A percentile compares a stretch with the other conserved stretches of the same genome.
phyloP scores from a whole-genome alignment of 1,284 basidiomycete genomes.

The Trichosporon sp. region DNA sequence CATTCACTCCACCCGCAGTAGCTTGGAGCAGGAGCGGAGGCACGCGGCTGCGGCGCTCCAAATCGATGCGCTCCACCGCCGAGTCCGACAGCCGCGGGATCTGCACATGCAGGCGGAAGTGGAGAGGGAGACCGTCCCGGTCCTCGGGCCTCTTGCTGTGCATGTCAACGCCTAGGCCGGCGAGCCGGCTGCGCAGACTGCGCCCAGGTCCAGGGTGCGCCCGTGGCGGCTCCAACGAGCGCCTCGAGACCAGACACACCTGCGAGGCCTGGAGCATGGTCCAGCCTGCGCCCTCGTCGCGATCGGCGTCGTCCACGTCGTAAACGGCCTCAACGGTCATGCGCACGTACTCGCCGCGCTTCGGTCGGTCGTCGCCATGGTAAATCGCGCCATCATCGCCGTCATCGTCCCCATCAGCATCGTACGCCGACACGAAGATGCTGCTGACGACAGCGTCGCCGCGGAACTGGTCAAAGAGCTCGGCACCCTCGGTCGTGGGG shows the following conservation, averaged over 20 bases:
- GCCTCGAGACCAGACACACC: constrained; percentile 18
- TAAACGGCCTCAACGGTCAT: constrained; percentile 19
- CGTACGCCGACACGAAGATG: constrained; percentile 12
- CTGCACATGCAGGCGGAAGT: constrained; percentile 20
- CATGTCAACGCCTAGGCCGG: constrained; percentile 15
- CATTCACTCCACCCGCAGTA: constrained; percentile 2
- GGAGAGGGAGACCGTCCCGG: neutral
- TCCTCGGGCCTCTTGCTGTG: neutral
- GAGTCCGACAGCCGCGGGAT: constrained; percentile 2
- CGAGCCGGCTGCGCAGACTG: neutral
- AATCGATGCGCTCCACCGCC: neutral
- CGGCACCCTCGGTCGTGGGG: neutral
- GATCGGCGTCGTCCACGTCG: neutral
- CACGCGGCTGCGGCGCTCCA: neutral
- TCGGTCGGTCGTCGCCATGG: neutral
- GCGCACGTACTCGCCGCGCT: neutral
- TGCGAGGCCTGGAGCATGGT: constrained; percentile 14
- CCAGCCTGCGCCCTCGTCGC: constrained; percentile 15
- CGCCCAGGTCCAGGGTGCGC: neutral
- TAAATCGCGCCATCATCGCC: neutral
- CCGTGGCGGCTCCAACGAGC: neutral
- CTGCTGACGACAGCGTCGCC: constrained; percentile 13
- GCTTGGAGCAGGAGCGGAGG: constrained; percentile 11
- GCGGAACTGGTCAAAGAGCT: constrained; percentile 13
- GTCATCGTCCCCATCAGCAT: neutral